phyloP scores from a whole-genome alignment of 805 yeast genomes.

The Pichia nakasei region DNA sequence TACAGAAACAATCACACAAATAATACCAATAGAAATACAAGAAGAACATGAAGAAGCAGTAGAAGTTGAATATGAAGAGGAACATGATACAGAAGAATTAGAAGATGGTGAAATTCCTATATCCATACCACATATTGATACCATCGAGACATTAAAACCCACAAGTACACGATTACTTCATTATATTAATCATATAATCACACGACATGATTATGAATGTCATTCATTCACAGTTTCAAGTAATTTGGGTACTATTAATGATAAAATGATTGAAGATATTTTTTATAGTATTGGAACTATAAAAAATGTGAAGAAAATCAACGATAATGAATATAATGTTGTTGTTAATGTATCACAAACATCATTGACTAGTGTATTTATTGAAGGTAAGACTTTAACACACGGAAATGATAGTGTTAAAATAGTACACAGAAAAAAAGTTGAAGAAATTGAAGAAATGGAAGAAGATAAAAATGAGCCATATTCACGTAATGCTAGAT shows the following conservation, averaged over 20 bases:
- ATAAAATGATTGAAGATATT: constrained; percentile 1
- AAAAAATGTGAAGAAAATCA: neutral
- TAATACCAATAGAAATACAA: neutral
- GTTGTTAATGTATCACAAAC: constrained; percentile 1
- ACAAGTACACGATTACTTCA: constrained; percentile 7
- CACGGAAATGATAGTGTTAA: neutral
- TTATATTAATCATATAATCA: constrained; percentile 10
- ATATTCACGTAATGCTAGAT: neutral
- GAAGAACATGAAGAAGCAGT: neutral
- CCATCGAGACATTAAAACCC: neutral
- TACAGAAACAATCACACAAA: too few relatives aligned
- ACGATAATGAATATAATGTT: neutral
- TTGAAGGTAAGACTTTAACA: constrained; percentile 13
- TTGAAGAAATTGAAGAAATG: neutral
- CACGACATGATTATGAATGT: constrained; percentile 7
- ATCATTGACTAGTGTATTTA: constrained; percentile 14
- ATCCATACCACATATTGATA: constrained; percentile 2
- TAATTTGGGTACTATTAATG: neutral
- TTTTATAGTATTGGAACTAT: constrained; percentile 10
- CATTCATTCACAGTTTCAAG: neutral
- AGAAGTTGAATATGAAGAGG: neutral
- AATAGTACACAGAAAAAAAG: neutral
- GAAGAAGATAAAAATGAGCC: neutral
- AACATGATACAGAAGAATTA: too few relatives aligned
- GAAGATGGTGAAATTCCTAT: neutral